These are phyloP conservation scores for Phytophthora chlamydospora DNA, from an alignment of 352 stramenopile species.

Conservation along the genomic window DNA sequence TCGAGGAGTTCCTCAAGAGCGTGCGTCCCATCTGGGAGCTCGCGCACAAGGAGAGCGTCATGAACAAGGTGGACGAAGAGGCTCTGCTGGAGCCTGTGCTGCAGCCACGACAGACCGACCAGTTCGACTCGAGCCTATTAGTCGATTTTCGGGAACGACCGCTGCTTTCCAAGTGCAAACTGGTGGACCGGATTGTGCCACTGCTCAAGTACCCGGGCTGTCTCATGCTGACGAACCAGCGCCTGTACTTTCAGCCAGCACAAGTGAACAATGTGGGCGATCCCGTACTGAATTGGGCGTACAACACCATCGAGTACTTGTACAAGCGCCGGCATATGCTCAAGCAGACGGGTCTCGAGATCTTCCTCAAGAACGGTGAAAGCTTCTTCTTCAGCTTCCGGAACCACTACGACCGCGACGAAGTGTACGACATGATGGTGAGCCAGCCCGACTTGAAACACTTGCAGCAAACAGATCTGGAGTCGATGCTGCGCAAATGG, in stretches of 20 bases:
- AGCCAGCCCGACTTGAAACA: constrained; percentile 70
- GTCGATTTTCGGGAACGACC: constrained; percentile 91
- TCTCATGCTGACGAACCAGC: constrained; percentile 91
- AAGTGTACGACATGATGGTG: constrained; percentile 88
- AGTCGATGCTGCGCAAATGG: constrained; percentile 86
- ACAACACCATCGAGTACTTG: constrained; percentile 77
- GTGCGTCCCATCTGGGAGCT: constrained; percentile 75
- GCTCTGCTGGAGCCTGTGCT: constrained; percentile 78
- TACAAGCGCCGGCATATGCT: constrained; percentile 93
- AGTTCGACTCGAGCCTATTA: constrained; percentile 90
- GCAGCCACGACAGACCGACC: constrained; percentile 62
- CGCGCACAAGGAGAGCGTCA: constrained; percentile 62
- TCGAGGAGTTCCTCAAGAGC: constrained; percentile 80
- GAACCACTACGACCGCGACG: constrained; percentile 71
- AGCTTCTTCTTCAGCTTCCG: constrained; percentile 87
- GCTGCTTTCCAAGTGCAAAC: constrained; percentile 70
- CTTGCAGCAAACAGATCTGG: constrained; percentile 64
- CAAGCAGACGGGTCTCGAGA: constrained; percentile 87
- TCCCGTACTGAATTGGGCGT: constrained; percentile 84
- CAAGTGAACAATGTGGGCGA: constrained; percentile 94
- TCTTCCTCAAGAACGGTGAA: constrained; percentile 75
- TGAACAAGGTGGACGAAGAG: constrained; percentile 90
- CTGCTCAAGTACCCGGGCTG: constrained; percentile 92
- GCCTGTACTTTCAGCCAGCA: constrained; percentile 91
- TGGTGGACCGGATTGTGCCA: constrained; percentile 90